Evolutionary conservation across 139 green algal genomes (phyloP), one percentile per base, ranked within the genome.

Genomic region (Chlorella vulgaris): DNA sequence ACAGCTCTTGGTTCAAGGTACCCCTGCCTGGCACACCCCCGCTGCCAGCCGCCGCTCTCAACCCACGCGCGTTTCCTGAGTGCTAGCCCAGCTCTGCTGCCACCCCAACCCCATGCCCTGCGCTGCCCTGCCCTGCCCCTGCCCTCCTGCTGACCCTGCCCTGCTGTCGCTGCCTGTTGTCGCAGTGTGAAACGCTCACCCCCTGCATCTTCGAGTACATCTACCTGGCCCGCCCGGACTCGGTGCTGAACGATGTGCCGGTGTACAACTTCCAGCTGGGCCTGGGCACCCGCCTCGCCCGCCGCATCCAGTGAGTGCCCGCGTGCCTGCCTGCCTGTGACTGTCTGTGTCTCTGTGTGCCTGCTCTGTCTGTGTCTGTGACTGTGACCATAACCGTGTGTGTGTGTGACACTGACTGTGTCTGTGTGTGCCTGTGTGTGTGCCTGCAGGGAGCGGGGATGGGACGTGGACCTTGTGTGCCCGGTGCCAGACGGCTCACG

Each of bases 191-290:
- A 26, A 19, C 7, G 13, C 84, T 90, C n/a, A 91, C 83, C 58
- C 95, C 96, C 53, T 99, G 96, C 92, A 95, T 99, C 84, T 99
- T 99, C 66, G 96, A 99, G 92, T 98, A 99, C 93, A 99, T 99
- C 88, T 99, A 99, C 92, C 92, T 99, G 47, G 90, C 95, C 7
- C 88, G 94, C 63, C 92, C 93, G 35, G 94, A 98, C 86, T 95
- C 89, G 1, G 88, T 97, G 61, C 91, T 99, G 22, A 99, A 99
- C 80, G 90, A 96, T 83, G 97, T 98, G 86, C 89, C 89, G 15
- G 97, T 99, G 26, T 99, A 99, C 90, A 94, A 97, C 86, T 98
- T 98, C 88, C 96, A 98, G 85, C 91, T 99, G 61, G 92, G 88
- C 7, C 89, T 98, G 39, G 88, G 67, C 90, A 93, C 81, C 0